Base-by-base conservation (phyloP, 495 filamentous ascomycete species). In the Stereocaulon alpinum region DNA sequence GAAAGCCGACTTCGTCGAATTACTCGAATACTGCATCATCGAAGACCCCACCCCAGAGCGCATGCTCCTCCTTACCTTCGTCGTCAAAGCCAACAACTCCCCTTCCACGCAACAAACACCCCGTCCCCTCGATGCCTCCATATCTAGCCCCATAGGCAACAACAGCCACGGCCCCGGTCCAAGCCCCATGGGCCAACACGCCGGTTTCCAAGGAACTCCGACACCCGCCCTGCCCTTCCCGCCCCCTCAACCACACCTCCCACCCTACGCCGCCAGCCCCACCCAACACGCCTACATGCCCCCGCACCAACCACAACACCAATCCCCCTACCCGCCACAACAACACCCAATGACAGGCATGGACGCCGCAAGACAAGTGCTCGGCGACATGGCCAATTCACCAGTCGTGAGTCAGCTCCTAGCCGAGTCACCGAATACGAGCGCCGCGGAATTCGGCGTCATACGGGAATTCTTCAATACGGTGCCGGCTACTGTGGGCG, bases 51-150 rank as follows among this genome's bases (percentile, higher is more conserved):
- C 83, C 15, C 71, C 82, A 0, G 82, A 89, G 59, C 85, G 86
- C 10, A 80, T 87, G 70, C 76, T 96, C 29, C 77, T 95, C 17
- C 78, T 87, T 55, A 83, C 87, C 10, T 86, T 94, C 61, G 87
- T 93, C 11, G 82, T 87, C 62, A 81, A 86, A 52, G 70, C 76
- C 58, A 77, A 78, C 64, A 70, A 73, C 63, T 63, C 75, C 52
- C 58, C 72, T 29, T 74, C 81, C 47, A 67, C 76, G 41, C 68
- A 75, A 65, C 72, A 77, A 37, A 69, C 75, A n/a, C 74, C 75
- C 20, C 72, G 69, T 52, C 75, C 68, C 55, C 67, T 67, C 29
- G 74, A 61, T 27, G 71, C 72, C 1, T 58, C 67, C 40, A 67
- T 70, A 52, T 72, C 71, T 11, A 80, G 77, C 59, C 78, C 77